These are phyloP conservation scores for Sporothrix luriei DNA, from an alignment of 2,329 filamentous ascomycete genomes.

Conservation along the genomic window DNA sequence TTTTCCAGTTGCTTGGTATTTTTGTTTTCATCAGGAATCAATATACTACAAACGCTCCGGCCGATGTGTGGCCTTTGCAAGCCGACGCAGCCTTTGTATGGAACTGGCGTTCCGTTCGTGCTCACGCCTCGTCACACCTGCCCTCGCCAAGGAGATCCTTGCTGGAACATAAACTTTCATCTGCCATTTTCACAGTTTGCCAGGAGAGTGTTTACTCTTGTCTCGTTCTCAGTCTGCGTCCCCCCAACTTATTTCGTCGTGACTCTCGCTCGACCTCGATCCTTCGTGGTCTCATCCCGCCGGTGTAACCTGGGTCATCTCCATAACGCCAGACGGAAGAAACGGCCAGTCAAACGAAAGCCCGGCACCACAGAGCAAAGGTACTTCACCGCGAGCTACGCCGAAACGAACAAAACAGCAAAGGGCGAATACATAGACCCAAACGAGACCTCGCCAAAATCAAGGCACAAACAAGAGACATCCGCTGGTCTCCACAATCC, in stretches of 20 bases:
- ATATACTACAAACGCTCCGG: slow-evolving; percentile 6
- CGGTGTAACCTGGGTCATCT: slow-evolving; percentile 3
- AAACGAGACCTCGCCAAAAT: slow-evolving; percentile 19
- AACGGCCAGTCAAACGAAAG: slow-evolving; percentile 11
- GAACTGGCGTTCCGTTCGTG: background rate
- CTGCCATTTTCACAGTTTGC: background rate
- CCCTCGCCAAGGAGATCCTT: background rate
- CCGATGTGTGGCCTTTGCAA: background rate
- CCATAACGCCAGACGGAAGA: slow-evolving; percentile 1
- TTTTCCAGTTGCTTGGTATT: background rate
- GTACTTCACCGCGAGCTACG: background rate
- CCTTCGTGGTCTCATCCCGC: slow-evolving; percentile 2
- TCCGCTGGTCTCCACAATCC: slow-evolving; percentile 15
- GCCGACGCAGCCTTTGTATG: background rate
- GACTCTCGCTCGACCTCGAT: background rate
- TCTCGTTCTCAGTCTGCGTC: background rate
- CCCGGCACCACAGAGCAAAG: background rate
- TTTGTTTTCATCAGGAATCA: background rate
- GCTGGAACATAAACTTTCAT: background rate
- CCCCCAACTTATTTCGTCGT: background rate
- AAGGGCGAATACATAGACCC: background rate
- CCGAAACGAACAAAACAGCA: background rate
- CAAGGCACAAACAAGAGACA: slow-evolving; percentile 23
- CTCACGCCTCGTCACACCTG: background rate
- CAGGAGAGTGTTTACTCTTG: background rate